These are phyloP conservation scores for Calonectria multiphialidica DNA, from an alignment of 2,329 filamentous ascomycete species.

Conservation along the genomic window DNA sequence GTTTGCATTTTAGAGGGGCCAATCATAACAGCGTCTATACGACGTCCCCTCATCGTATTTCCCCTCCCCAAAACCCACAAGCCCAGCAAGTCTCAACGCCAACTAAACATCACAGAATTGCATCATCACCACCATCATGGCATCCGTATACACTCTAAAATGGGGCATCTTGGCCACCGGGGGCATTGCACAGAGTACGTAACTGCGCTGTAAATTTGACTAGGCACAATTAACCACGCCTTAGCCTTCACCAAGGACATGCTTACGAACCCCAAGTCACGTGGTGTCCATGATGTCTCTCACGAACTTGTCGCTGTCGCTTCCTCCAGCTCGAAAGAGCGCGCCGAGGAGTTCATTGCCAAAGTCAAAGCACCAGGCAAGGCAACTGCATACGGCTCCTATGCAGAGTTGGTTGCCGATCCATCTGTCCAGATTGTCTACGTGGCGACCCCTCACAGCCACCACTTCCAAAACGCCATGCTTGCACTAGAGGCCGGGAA, in stretches of 20 bases:
- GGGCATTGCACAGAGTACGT: background rate
- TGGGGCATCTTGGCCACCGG: slow-evolving; percentile 12
- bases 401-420: slow-evolving; percentile 47
- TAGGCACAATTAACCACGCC: background rate
- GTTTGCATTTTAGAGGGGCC: background rate
- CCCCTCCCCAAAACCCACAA: background rate
- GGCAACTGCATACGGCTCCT: slow-evolving; percentile 31
- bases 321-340: slow-evolving; percentile 5
- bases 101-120: background rate
- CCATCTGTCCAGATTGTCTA: slow-evolving; percentile 50
- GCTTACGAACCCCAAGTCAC: slow-evolving; percentile 7
- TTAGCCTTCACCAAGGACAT: slow-evolving; percentile 1
- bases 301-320: background rate
- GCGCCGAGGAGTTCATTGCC: background rate
- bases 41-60: background rate
- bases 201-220: background rate
- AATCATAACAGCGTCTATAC: background rate
- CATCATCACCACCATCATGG: background rate
- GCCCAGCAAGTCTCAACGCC: background rate
- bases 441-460: slow-evolving; percentile 50
- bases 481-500: slow-evolving; percentile 50
- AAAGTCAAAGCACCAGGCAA: background rate
- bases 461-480: slow-evolving; percentile 50
- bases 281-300: background rate
- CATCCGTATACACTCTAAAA: slow-evolving; percentile 5